These are phyloP conservation scores for Heliosperma pusillum DNA, from an alignment of 148 eudicot species.

Conservation along the genomic window DNA sequence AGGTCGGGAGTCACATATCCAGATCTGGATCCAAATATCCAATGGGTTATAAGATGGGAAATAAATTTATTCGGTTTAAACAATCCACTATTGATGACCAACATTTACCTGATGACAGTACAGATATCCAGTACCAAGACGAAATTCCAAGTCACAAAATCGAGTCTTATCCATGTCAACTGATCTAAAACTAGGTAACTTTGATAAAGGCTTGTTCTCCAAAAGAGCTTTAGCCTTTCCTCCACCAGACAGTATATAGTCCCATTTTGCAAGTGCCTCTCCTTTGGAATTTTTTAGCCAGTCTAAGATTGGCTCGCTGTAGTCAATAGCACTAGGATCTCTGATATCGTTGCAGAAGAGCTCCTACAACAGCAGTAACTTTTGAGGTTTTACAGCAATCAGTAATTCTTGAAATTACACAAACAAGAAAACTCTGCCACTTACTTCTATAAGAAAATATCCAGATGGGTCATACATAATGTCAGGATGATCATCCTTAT, in stretches of 20 bases:
- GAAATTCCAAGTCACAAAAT: constrained; percentile 73
- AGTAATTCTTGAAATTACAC: background rate
- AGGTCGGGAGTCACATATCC: background rate
- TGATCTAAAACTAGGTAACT: constrained; percentile 57
- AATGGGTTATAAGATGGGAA: background rate
- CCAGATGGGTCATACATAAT: constrained; percentile 69
- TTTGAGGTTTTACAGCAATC: background rate
- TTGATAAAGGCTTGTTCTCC: constrained; percentile 28
- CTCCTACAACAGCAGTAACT: constrained; percentile 39
- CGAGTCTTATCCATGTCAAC: constrained; percentile 55
- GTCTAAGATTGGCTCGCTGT: constrained; percentile 74
- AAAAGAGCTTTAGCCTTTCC: constrained; percentile 41
- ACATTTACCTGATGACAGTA: constrained; percentile 82
- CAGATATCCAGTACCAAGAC: constrained; percentile 83
- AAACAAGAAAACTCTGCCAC: constrained; percentile 5
- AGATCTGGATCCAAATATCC: background rate
- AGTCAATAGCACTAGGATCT: constrained; percentile 58
- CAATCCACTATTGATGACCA: background rate
- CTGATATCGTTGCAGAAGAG: constrained; percentile 79
- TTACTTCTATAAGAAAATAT: constrained; percentile 83
- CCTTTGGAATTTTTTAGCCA: constrained; percentile 65
- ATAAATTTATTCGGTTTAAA: background rate
- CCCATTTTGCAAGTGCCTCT: constrained; percentile 82
- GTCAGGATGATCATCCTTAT: background rate
- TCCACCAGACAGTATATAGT: constrained; percentile 57